Evolutionary conservation across 2,329 filamentous ascomycete genomes (phyloP).

Genomic region (Ophiognomonia clavigignenti-juglandacearum): DNA sequence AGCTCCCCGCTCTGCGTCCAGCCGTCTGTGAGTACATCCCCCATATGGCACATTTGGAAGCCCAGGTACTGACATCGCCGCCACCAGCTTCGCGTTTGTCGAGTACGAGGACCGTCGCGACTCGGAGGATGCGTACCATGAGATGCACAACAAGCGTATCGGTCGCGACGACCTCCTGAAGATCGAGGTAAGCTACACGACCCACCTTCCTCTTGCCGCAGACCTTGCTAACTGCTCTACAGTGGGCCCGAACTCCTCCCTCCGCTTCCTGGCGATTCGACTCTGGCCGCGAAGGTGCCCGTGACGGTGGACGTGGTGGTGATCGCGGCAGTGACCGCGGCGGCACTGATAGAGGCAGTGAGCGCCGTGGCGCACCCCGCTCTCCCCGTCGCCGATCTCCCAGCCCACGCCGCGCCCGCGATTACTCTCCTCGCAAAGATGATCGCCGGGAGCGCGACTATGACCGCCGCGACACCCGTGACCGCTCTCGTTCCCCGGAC

Average conservation of each 20-base stretch:
- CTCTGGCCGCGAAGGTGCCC: conserved; percentile 74
- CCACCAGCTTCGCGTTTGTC: conserved; percentile 82
- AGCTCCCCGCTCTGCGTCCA: conserved; percentile 86
- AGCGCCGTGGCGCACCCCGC: conserved; percentile 44
- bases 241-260: conserved; percentile 98
- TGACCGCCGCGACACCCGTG: conserved; percentile 66
- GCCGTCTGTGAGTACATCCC: conserved; percentile 74
- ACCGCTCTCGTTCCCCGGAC: conserved; percentile 70
- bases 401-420: conserved; percentile 67
- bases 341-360: too few relatives aligned
- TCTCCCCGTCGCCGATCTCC: conserved; percentile 66
- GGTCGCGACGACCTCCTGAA: conserved; percentile 93
- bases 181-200: conserved; percentile 69
- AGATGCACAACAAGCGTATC: conserved; percentile 99
- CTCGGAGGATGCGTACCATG: conserved; percentile 97
- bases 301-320: conserved; percentile 22
- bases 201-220: conserved; percentile 9
- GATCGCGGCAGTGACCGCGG: conserved; percentile 19
- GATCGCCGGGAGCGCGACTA: conserved; percentile 78
- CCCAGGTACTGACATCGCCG: conserved; percentile 7
- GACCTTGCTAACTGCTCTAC: conserved; percentile 15
- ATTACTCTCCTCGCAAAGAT: conserved; percentile 85
- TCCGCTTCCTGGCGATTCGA: conserved; percentile 99
- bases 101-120: conserved; percentile 98
- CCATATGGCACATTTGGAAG: neutral